Conservation (phyloP, 2,329 filamentous ascomycete genomes). For the Cladophialophora chaetospira region DNA sequence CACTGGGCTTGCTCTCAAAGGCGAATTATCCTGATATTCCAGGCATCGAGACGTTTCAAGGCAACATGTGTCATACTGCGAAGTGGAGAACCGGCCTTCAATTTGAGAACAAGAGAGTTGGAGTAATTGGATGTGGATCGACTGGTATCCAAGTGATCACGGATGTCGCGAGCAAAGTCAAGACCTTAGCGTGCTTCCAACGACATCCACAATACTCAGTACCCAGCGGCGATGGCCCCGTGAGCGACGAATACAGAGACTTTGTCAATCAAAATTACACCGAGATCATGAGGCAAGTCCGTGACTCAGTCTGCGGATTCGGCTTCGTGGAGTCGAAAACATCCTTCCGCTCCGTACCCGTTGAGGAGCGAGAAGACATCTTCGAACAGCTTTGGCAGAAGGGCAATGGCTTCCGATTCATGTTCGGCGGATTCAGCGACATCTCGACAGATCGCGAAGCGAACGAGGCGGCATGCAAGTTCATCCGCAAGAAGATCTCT, state of each 20-base stretch:
- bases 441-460: constrained; percentile 47
- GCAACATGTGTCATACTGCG: constrained; percentile 44
- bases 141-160: constrained; percentile 59
- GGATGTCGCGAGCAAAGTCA: constrained; percentile 35
- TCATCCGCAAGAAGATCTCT: constrained; percentile 57
- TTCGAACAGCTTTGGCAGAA: constrained; percentile 53
- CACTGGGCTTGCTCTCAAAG: constrained; percentile 43
- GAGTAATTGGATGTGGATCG: constrained; percentile 65
- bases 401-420: constrained; percentile 56
- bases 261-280: constrained; percentile 40
- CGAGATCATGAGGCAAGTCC: constrained; percentile 38
- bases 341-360: constrained; percentile 28
- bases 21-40: constrained; percentile 43
- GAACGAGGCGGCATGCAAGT: constrained; percentile 56
- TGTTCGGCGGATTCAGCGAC: constrained; percentile 56
- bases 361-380: constrained; percentile 42
- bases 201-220: constrained; percentile 36
- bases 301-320: constrained; percentile 60
- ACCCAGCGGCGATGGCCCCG: constrained; percentile 17
- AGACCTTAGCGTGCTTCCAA: constrained; percentile 39
- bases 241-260: constrained; percentile 17
- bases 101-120: constrained; percentile 45
- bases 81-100: constrained; percentile 42
- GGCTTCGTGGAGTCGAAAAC: constrained; percentile 51
- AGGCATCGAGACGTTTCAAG: constrained; percentile 42